These are phyloP conservation scores for Ustilago curta DNA, from an alignment of 1,284 basidiomycete species.

Conservation along the genomic window DNA sequence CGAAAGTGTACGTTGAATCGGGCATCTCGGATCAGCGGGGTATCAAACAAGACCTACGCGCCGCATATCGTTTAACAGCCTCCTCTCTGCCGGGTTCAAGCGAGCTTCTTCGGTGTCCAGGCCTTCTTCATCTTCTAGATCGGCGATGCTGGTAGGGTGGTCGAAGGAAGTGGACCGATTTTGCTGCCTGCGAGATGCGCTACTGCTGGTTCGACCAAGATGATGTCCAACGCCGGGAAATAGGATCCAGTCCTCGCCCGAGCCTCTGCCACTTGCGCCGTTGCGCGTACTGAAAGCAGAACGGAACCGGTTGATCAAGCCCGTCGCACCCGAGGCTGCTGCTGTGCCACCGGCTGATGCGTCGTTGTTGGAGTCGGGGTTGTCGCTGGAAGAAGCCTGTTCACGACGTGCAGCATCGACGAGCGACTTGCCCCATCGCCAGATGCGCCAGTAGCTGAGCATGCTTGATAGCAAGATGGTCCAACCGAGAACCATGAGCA, in stretches of 20 bases:
- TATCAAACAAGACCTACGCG: constrained; percentile 35
- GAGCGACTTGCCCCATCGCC: constrained; percentile 60
- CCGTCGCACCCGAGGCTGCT: constrained; percentile 22
- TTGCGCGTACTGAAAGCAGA: constrained; percentile 23
- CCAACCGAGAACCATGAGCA: constrained; percentile 92
- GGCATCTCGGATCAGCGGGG: background rate
- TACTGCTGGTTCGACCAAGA: constrained; percentile 18
- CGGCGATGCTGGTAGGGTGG: constrained; percentile 42
- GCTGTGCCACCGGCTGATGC: background rate
- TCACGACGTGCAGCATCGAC: constrained; percentile 58
- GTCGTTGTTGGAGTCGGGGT: constrained; percentile 5
- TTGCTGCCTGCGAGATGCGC: constrained; percentile 1
- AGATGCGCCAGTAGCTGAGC: constrained; percentile 77
- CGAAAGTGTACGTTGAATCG: background rate
- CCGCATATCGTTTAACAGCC: constrained; percentile 49
- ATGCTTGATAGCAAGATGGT: constrained; percentile 79
- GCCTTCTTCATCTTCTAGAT: constrained; percentile 47
- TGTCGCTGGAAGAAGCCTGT: constrained; percentile 18
- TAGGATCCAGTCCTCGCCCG: constrained; percentile 62
- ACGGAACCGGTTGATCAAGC: constrained; percentile 45
- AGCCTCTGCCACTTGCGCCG: constrained; percentile 7
- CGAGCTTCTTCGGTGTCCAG: constrained; percentile 36
- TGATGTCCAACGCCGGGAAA: constrained; percentile 55
- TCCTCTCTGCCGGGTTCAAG: constrained; percentile 43
- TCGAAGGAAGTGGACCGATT: constrained; percentile 17